These are phyloP conservation scores for Pythium rhizo-oryzae DNA, from an alignment of 352 stramenopile genomes.

Conservation along the genomic window DNA sequence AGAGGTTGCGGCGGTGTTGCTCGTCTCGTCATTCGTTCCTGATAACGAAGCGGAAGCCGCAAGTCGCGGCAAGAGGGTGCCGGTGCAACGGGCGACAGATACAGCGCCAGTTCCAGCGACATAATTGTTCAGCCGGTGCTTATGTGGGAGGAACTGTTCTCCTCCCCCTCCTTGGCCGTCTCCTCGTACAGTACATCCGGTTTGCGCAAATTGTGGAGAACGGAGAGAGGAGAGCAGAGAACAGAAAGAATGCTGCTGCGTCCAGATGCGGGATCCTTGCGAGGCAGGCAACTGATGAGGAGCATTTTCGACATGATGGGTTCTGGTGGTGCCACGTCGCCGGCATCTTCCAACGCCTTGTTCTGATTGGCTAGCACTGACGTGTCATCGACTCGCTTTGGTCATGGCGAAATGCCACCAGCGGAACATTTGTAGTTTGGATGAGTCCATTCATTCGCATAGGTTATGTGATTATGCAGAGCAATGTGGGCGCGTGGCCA, in stretches of 20 bases:
- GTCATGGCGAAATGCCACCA: slow-evolving; percentile 4
- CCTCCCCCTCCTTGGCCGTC: neutral
- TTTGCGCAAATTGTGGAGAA: slow-evolving; percentile 10
- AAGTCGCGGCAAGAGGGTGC: neutral
- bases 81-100: neutral
- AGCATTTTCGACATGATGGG: neutral
- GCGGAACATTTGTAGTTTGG: neutral
- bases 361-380: slow-evolving; percentile 29
- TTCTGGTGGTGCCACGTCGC: slow-evolving; percentile 34
- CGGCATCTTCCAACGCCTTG: slow-evolving; percentile 4
- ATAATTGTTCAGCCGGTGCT: neutral
- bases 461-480: neutral
- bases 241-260: neutral
- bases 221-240: neutral
- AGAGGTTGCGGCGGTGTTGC: too few species aligned
- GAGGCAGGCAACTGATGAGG: neutral
- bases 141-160: neutral
- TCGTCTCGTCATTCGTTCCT: too few species aligned
- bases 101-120: slow-evolving; percentile 9
- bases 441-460: neutral
- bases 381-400: slow-evolving; percentile 28
- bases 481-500: neutral
- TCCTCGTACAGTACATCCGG: neutral
- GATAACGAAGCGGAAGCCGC: neutral
- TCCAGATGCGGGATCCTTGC: neutral